These are phyloP conservation scores for Hirschfeldia incana DNA, from an alignment of 345 rosid species.

Conservation along the genomic window DNA sequence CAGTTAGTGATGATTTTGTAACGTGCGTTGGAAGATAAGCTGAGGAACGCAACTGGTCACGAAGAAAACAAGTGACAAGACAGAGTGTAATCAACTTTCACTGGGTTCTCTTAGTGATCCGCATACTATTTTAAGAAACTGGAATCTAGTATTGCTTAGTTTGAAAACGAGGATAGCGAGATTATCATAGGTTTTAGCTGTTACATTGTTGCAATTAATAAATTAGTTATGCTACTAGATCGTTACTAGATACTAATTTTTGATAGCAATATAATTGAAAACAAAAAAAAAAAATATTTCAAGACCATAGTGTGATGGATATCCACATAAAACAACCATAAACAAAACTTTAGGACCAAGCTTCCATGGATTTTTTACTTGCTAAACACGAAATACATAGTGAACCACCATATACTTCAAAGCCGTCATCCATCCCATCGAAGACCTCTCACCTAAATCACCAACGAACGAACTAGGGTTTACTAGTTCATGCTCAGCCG, in stretches of 20 bases:
- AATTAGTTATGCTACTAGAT: not conserved
- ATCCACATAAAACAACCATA: not conserved
- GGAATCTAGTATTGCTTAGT: not conserved
- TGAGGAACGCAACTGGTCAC: constrained; percentile 78
- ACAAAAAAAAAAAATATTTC: not conserved
- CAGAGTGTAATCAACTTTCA: not conserved
- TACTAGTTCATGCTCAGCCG: not conserved
- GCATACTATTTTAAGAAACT: not conserved
- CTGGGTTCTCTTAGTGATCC: not conserved
- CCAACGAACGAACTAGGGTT: not conserved
- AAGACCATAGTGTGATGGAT: not conserved
- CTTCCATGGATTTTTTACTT: not conserved
- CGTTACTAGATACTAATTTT: not conserved
- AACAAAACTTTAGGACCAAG: not conserved
- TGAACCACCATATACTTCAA: not conserved
- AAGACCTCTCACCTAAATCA: not conserved
- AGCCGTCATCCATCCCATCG: not conserved
- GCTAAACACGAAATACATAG: constrained; percentile 1
- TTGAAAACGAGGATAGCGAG: not conserved
- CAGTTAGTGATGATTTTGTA: constrained; percentile 77
- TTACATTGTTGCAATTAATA: not conserved
- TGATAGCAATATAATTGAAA: not conserved
- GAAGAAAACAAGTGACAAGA: not conserved
- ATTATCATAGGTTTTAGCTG: not conserved
- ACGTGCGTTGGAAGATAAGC: constrained; percentile 80